Conservation (phyloP, 345 rosid genomes). For the Hevea brasiliensis region DNA sequence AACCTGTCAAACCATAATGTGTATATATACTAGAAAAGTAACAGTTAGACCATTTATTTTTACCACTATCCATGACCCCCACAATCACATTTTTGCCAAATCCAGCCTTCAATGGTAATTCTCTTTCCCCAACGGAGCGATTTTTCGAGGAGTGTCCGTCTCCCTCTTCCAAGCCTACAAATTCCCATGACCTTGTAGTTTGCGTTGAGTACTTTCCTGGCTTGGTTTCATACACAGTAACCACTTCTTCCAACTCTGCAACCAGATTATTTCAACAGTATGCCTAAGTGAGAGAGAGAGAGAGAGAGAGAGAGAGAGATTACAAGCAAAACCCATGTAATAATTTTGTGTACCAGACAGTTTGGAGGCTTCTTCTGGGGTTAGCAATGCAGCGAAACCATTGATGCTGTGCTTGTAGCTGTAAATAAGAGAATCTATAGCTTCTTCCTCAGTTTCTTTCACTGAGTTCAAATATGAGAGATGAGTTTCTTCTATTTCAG, state of each 20-base stretch:
- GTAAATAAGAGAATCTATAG: constrained; percentile 64
- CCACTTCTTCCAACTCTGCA: constrained; percentile 66
- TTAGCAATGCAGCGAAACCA: constrained; percentile 73
- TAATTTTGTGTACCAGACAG: constrained; percentile 43
- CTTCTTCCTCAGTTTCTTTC: constrained; percentile 65
- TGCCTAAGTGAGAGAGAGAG: background rate
- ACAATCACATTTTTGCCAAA: constrained; percentile 68
- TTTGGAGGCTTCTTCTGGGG: constrained; percentile 62
- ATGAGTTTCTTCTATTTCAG: constrained; percentile 65
- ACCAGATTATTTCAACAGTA: background rate
- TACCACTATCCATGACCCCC: constrained; percentile 84
- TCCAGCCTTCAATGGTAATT: constrained; percentile 45
- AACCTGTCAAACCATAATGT: constrained; percentile 12
- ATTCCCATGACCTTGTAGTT: constrained; percentile 91
- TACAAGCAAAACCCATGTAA: background rate
- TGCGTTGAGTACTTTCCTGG: constrained; percentile 56
- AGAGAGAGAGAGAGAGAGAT: background rate
- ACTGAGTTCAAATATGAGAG: constrained; percentile 57
- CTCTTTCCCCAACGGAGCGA: constrained; percentile 17
- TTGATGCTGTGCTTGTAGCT: constrained; percentile 91
- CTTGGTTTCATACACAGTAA: constrained; percentile 47
- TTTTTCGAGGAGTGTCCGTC: background rate
- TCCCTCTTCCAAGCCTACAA: constrained; percentile 55
- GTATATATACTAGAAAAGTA: background rate
- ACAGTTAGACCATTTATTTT: background rate